These are phyloP conservation scores for Penicillium vulpinum DNA, from an alignment of 2,329 filamentous ascomycete genomes.

Conservation along the genomic window DNA sequence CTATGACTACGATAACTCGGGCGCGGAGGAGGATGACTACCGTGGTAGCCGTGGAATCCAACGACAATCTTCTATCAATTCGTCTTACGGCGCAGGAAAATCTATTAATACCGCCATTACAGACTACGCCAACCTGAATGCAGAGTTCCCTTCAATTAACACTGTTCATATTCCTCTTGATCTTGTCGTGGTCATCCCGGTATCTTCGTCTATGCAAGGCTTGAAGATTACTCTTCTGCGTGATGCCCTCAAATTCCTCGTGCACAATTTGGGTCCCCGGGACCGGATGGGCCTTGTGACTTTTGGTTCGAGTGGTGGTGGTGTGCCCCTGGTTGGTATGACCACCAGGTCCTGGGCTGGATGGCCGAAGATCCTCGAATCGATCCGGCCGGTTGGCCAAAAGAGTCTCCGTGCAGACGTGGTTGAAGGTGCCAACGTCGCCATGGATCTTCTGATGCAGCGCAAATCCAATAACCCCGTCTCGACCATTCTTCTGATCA, in stretches of 20 bases:
- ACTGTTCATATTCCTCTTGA: slow-evolving; percentile 89
- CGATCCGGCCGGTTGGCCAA: slow-evolving; percentile 89
- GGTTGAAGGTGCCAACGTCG: slow-evolving; percentile 94
- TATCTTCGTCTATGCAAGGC: slow-evolving; percentile 99
- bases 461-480: slow-evolving; percentile 94
- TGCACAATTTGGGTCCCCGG: slow-evolving; percentile 82
- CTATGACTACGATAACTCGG: slow-evolving; percentile 76
- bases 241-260: slow-evolving; percentile 89
- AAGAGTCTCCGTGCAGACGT: slow-evolving; percentile 96
- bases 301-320: slow-evolving; percentile 90
- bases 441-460: slow-evolving; percentile 98
- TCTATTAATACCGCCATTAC: slow-evolving; percentile 87
- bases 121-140: slow-evolving; percentile 77
- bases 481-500: slow-evolving; percentile 93
- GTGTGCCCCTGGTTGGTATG: slow-evolving; percentile 96
- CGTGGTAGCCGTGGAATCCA: slow-evolving; percentile 57
- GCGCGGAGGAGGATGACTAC: slow-evolving; percentile 86
- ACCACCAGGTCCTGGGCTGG: slow-evolving; percentile 92
- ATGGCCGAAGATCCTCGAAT: slow-evolving; percentile 81
- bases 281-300: slow-evolving; percentile 97
- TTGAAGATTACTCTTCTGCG: slow-evolving; percentile 93
- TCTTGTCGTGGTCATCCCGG: slow-evolving; percentile 92
- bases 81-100: slow-evolving; percentile 75
- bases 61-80: slow-evolving; percentile 78
- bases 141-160: slow-evolving; percentile 56